Percentiles rank a stretch among this genome's conserved stretches.
phyloP scores from a whole-genome alignment of 164 flowering plant species.

The Paratinospora sagittata region DNA sequence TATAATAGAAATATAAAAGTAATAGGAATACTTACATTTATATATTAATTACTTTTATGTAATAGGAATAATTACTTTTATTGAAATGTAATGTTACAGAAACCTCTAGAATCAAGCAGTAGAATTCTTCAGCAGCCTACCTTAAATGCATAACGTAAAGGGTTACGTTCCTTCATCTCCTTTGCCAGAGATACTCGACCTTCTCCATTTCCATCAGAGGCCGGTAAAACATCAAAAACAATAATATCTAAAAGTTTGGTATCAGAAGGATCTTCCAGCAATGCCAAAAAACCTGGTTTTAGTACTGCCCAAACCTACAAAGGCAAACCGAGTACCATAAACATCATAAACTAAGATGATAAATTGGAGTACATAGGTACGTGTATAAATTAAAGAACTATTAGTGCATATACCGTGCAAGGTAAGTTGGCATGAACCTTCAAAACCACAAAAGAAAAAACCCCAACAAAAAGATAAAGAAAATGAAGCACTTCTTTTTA shows the following conservation, averaged over 20 bases:
- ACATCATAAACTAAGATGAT: not conserved
- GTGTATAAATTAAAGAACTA: not conserved
- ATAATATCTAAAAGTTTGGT: constrained; percentile 81
- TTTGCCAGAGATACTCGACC: constrained; percentile 73
- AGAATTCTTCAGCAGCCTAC: constrained; percentile 30
- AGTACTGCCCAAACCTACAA: constrained; percentile 97
- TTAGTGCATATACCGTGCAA: not conserved
- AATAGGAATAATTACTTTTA: not conserved
- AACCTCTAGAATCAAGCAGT: not conserved
- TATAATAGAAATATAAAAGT: no score
- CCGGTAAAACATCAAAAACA: constrained; percentile 89
- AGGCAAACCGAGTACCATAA: constrained; percentile 4
- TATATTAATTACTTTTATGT: not conserved
- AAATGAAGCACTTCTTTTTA: not conserved
- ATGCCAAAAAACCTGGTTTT: constrained; percentile 94
- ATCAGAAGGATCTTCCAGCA: constrained; percentile 83
- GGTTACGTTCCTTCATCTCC: constrained; percentile 84
- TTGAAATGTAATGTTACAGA: not conserved
- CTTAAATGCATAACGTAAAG: constrained; percentile 80
- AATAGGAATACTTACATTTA: no score
- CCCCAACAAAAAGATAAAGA: not conserved
- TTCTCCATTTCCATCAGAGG: constrained; percentile 85
- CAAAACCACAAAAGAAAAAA: not conserved
- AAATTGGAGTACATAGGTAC: not conserved
- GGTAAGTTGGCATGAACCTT: not conserved